A percentile compares a stretch with the other conserved stretches of the same genome.
These are phyloP conservation scores for Colletotrichum noveboracense DNA, from an alignment of 2,329 filamentous ascomycete species.

Conservation along the genomic window DNA sequence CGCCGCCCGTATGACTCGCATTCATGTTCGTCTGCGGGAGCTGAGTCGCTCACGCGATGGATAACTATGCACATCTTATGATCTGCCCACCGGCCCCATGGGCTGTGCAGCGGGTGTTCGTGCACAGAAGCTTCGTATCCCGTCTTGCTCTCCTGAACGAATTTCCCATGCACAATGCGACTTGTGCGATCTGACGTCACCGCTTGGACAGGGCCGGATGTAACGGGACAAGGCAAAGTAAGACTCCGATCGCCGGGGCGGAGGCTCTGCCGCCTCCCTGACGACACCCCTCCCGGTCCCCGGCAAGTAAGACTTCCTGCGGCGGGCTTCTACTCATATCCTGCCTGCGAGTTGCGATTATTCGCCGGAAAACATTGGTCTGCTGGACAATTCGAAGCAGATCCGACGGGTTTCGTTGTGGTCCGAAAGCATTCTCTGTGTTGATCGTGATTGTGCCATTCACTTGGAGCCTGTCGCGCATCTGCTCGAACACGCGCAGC, in stretches of 20 bases:
- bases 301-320: background rate
- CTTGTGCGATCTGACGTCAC: background rate
- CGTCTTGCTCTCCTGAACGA: background rate
- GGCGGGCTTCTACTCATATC: background rate
- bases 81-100: background rate
- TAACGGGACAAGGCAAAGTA: background rate
- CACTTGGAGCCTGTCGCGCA: background rate
- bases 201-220: background rate
- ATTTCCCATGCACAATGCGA: background rate
- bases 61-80: background rate
- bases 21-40: background rate
- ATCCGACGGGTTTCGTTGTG: background rate
- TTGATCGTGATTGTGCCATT: background rate
- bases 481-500: too few relatives aligned
- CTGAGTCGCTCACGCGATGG: background rate
- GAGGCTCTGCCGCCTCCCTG: background rate
- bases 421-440: background rate
- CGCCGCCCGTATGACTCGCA: conserved; percentile 13
- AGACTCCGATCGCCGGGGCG: background rate
- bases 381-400: background rate
- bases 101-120: background rate
- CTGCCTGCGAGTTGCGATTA: background rate
- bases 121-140: background rate
- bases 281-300: background rate
- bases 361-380: background rate